Percentiles rank a stretch among this genome's conserved stretches.
Conservation (phyloP, 306 rosid genomes). For the Pachyrhizus erosus region DNA sequence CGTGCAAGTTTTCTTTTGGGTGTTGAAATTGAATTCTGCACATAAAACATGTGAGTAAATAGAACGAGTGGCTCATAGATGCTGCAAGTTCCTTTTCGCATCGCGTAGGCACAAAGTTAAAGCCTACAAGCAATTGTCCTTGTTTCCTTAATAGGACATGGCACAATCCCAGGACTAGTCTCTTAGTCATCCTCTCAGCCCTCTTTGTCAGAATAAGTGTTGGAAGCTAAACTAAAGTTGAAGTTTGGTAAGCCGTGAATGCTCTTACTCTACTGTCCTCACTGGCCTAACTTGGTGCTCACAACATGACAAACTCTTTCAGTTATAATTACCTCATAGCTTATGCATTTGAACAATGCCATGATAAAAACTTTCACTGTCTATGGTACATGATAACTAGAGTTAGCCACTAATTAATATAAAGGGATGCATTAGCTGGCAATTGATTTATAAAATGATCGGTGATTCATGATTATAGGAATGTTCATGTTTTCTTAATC, state of each 20-base stretch:
- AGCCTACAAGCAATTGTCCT: constrained; percentile 44
- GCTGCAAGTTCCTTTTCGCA: constrained; percentile 21
- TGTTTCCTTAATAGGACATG: constrained; percentile 50
- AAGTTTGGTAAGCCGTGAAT: constrained; percentile 49
- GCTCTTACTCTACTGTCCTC: constrained; percentile 42
- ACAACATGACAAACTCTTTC: constrained; percentile 17
- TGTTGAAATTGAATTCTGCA: constrained; percentile 36
- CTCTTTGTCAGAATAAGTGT: constrained; percentile 44
- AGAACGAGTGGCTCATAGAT: constrained; percentile 48
- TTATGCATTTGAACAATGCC: not conserved
- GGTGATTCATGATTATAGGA: not conserved
- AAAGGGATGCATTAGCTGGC: not conserved
- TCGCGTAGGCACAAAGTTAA: constrained; percentile 37
- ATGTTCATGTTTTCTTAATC: not conserved
- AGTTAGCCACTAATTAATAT: not conserved
- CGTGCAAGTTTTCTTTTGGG: constrained; percentile 49
- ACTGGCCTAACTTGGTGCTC: constrained; percentile 52
- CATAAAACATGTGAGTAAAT: constrained; percentile 65
- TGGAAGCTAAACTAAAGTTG: constrained; percentile 47
- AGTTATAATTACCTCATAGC: constrained; percentile 9
- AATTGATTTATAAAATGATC: not conserved
- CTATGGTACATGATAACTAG: not conserved
- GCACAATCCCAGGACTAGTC: constrained; percentile 48
- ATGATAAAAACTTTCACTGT: not conserved
- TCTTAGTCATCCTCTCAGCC: constrained; percentile 40